Conservation (phyloP, 2,329 filamentous ascomycete genomes). For the Talaromyces sp. region DNA sequence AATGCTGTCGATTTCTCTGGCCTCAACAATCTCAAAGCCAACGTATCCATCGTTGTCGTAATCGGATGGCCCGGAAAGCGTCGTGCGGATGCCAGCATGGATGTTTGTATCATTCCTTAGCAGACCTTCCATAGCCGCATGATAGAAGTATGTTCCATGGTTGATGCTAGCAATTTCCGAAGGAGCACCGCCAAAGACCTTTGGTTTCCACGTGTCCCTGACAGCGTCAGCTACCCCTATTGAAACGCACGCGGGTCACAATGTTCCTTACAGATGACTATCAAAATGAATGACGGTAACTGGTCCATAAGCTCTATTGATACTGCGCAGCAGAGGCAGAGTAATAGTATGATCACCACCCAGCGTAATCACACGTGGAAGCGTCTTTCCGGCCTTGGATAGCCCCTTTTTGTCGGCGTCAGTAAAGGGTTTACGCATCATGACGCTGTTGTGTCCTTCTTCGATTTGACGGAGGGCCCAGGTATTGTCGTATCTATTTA, state of each 20-base stretch:
- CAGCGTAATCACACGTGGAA: conserved; percentile 78
- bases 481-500: conserved; percentile 70
- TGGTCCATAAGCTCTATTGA: conserved; percentile 65
- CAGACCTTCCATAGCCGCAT: conserved; percentile 74
- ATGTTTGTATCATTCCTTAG: conserved; percentile 81
- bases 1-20: conserved; percentile 67
- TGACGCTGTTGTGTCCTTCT: conserved; percentile 73
- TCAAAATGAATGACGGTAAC: conserved; percentile 66
- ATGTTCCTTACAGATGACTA: conserved; percentile 52
- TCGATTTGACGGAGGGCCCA: conserved; percentile 83
- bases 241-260: background rate
- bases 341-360: conserved; percentile 50
- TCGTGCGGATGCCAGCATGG: conserved; percentile 83
- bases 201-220: conserved; percentile 68
- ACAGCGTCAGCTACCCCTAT: background rate
- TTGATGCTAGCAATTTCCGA: conserved; percentile 75
- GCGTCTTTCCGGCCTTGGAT: conserved; percentile 69
- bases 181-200: conserved; percentile 81
- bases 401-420: conserved; percentile 66
- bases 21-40: conserved; percentile 79
- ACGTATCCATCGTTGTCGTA: conserved; percentile 85
- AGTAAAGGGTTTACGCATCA: conserved; percentile 69
- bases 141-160: conserved; percentile 87
- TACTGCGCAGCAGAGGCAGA: conserved; percentile 54
- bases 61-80: conserved; percentile 72